These are phyloP conservation scores for Cupressus sempervirens DNA, from an alignment of 75 land plant genomes.

Conservation along the genomic window DNA sequence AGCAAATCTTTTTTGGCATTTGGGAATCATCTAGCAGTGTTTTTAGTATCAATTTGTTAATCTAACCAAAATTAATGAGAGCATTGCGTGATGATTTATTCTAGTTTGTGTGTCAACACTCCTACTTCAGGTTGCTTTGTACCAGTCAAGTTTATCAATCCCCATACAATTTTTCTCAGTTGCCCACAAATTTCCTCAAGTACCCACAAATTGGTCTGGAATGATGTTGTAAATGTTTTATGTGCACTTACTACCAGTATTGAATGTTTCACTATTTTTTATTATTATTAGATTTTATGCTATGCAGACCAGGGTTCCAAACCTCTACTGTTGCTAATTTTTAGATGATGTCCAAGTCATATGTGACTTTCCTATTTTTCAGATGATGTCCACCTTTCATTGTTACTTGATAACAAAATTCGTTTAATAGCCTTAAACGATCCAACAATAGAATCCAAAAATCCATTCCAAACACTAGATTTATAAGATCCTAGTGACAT, in stretches of 20 bases:
- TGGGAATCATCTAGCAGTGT: not conserved
- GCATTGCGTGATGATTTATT: not conserved
- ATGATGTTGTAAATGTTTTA: not conserved
- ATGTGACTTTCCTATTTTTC: not conserved
- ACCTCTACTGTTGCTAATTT: not conserved
- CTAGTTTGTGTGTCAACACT: not conserved
- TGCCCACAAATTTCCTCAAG: not conserved
- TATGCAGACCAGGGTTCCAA: not conserved
- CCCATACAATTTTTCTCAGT: not conserved
- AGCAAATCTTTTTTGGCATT: not conserved
- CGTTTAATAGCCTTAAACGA: not conserved
- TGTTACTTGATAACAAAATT: not conserved
- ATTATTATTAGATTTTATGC: not conserved
- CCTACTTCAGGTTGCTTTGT: not conserved
- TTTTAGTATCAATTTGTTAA: not conserved
- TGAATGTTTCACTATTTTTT: not conserved
- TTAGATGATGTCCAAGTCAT: not conserved
- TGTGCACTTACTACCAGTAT: not conserved
- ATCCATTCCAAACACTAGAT: constrained; percentile 30
- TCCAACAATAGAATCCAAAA: not conserved
- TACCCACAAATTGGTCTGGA: not conserved
- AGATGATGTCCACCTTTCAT: not conserved
- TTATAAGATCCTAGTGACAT: not conserved
- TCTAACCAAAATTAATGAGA: not conserved
- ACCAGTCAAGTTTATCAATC: not conserved